These are phyloP conservation scores for Elsinoe ampelina DNA, from an alignment of 2,329 filamentous ascomycete genomes.

Conservation along the genomic window DNA sequence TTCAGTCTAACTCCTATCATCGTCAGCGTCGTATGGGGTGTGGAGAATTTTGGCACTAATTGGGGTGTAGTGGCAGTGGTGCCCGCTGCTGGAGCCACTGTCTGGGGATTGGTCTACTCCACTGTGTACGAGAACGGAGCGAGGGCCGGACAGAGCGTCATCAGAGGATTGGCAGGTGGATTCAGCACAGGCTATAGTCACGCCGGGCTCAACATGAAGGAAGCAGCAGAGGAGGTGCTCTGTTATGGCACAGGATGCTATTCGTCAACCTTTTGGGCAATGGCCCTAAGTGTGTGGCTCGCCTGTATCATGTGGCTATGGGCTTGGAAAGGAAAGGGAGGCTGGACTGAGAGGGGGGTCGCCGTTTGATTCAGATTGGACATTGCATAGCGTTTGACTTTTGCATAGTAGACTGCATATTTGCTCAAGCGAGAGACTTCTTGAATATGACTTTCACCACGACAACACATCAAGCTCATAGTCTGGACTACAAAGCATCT, in stretches of 20 bases:
- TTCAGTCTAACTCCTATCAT: constrained; percentile 88
- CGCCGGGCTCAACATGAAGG: constrained; percentile 36
- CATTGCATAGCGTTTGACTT: not conserved
- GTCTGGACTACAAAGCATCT: not conserved
- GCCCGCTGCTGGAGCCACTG: constrained; percentile 74
- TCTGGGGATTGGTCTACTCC: constrained; percentile 89
- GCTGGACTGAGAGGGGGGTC: constrained; percentile 70
- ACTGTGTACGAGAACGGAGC: constrained; percentile 65
- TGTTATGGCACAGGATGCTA: constrained; percentile 82
- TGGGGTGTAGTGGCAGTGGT: constrained; percentile 93
- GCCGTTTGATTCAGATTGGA: constrained; percentile 39
- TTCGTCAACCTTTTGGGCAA: constrained; percentile 72
- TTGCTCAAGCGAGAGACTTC: no score
- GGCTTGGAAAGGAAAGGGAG: constrained; percentile 70
- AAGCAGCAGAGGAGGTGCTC: constrained; percentile 41
- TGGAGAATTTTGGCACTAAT: constrained; percentile 97
- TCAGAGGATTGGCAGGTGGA: constrained; percentile 28
- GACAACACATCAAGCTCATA: no score
- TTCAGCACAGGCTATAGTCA: constrained; percentile 14
- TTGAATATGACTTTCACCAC: no score
- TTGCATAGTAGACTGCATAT: not conserved
- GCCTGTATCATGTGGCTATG: constrained; percentile 63
- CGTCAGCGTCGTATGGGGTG: constrained; percentile 94
- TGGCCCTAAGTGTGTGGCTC: constrained; percentile 69
- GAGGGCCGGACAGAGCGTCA: constrained; percentile 27